phyloP scores from a whole-genome alignment of 2,329 filamentous ascomycete species.

The Aspergillus costaricaensis region DNA sequence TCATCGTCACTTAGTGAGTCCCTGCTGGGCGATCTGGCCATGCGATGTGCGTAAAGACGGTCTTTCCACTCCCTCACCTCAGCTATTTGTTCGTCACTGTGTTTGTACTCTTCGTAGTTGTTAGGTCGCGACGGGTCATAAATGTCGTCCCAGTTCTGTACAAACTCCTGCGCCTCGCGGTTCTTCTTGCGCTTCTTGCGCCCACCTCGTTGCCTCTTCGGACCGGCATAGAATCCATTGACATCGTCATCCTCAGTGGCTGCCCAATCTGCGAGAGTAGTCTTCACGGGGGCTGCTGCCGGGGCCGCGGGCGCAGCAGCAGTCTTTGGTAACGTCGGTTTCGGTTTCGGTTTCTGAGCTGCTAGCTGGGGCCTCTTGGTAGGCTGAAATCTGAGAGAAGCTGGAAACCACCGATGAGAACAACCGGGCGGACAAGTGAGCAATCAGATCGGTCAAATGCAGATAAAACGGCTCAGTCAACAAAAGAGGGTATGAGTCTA shows the following conservation, averaged over 20 bases:
- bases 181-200: conserved; percentile 78
- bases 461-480: conserved; percentile 22
- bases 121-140: conserved; percentile 84
- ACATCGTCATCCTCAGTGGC: conserved; percentile 78
- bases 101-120: conserved; percentile 79
- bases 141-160: conserved; percentile 83
- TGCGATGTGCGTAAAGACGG: conserved; percentile 71
- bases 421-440: conserved; percentile 49
- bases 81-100: conserved; percentile 78
- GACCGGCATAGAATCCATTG: conserved; percentile 62
- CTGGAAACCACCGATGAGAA: conserved; percentile 38
- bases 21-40: conserved; percentile 47
- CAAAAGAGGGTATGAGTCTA: conserved; percentile 50
- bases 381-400: conserved; percentile 80
- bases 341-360: conserved; percentile 62
- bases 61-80: conserved; percentile 86
- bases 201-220: conserved; percentile 74
- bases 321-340: conserved; percentile 60
- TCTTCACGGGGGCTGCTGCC: conserved; percentile 59
- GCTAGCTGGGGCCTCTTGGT: conserved; percentile 74
- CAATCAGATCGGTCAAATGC: conserved; percentile 34
- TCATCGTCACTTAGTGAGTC: conserved; percentile 55
- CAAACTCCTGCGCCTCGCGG: conserved; percentile 59
- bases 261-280: conserved; percentile 78
- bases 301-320: conserved; percentile 36